These are phyloP conservation scores for Cerioporus squamosus DNA, from an alignment of 1,284 basidiomycete species.

Conservation along the genomic window DNA sequence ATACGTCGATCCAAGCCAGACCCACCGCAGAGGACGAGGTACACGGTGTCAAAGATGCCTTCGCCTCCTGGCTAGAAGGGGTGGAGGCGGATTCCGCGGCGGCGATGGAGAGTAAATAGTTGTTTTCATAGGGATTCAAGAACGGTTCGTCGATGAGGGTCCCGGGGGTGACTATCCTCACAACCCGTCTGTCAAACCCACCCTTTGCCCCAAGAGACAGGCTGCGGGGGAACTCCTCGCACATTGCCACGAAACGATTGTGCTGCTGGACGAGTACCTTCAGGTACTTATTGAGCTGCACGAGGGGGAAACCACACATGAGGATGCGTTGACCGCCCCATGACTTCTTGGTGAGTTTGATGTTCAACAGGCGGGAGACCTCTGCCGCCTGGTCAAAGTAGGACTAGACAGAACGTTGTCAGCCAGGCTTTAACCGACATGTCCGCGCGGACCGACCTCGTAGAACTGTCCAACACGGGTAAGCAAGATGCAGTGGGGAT, in stretches of 20 bases:
- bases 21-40: slow-evolving; percentile 38
- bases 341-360: slow-evolving; percentile 77
- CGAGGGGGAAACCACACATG: slow-evolving; percentile 92
- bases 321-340: slow-evolving; percentile 72
- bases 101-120: slow-evolving; percentile 83
- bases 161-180: slow-evolving; percentile 88
- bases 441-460: slow-evolving; percentile 61
- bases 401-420: slow-evolving; percentile 48
- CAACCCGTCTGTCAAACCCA: slow-evolving; percentile 78
- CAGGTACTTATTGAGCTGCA: slow-evolving; percentile 85
- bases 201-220: slow-evolving; percentile 47
- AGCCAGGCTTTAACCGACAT: neutral
- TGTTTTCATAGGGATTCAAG: slow-evolving; percentile 83
- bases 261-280: slow-evolving; percentile 85
- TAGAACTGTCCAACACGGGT: slow-evolving; percentile 95
- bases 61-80: neutral
- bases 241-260: slow-evolving; percentile 87
- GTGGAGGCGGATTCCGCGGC: slow-evolving; percentile 7
- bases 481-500: slow-evolving; percentile 87
- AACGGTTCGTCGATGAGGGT: slow-evolving; percentile 92
- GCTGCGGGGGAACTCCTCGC: slow-evolving; percentile 81
- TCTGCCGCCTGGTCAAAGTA: slow-evolving; percentile 91
- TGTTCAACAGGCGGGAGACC: slow-evolving; percentile 77
- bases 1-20: slow-evolving; percentile 94
- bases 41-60: slow-evolving; percentile 1